Evolutionary conservation across 129 eudicot genomes (phyloP), one percentile per base, ranked within the genome.

Genomic region (Ambrosia trifida): DNA sequence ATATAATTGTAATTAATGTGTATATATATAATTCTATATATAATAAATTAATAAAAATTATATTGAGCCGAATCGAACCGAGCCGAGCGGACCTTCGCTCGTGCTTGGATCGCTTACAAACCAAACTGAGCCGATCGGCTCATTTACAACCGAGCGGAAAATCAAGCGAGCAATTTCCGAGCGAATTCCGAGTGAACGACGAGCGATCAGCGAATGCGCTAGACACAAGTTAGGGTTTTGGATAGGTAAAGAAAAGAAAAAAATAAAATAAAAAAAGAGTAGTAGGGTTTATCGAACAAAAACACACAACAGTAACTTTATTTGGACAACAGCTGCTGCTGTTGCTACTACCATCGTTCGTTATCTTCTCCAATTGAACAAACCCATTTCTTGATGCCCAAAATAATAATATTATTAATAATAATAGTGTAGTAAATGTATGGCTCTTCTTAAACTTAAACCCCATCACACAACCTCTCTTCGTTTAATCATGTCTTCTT

Each of bases 391-490:
- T 63, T 63, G 54, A 73, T 73, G 71, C 28, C 28, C 28, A 24
- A 0, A 24, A 24, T 1, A 24, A 24, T 24, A 24, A 24, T 24
- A n/a, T n/a, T n/a, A n/a, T n/a, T n/a, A 24, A 24, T 24, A 24
- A 24, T 24, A 24, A 24, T 24, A 24, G 28, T 24, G 1, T 0
- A 24, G 2, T 74, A 4, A 58, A 66, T 70, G 76, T 74, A 80
- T 80, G 84, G 80, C 80, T 65, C 80, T 80, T 80, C 77, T 80
- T 70, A 80, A 80, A 69, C 84, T 80, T 70, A 80, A 80, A 69
- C 84, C 80, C 18, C 63, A 64, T 61, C 64, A 70, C 19, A 50
- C 77, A 18, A 32, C 19, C 52, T 77, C 76, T 20, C 65, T 77
- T 14, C 76, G 84, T 32, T 10, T 62, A 63, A 52, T 78, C 77